Evolutionary conservation across 176 grass and related monocot genomes (phyloP), one percentile per base, ranked within the genome.

Genomic region (Rhynchospora breviuscula): DNA sequence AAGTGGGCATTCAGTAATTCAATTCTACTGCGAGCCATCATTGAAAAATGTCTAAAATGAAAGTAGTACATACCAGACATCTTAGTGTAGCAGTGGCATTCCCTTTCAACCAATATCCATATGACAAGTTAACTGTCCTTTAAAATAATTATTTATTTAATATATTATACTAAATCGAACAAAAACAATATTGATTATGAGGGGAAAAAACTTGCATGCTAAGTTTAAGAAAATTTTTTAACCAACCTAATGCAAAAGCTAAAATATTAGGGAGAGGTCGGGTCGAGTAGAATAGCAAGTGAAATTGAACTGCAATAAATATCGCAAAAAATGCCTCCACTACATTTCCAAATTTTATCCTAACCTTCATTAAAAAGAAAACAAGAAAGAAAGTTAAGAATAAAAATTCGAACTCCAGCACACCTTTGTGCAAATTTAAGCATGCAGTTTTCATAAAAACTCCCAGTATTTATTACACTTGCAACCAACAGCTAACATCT

Each of bases 251-350:
- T 90, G 49, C 84, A 74, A 99, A 99, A 92, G 96, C 91, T 51
- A 99, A 93, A 18, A 92, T 89, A 86, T 99, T 95, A 75, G 96
- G 96, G 86, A 99, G 92, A 83, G 96, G 96, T 0, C 96, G 91
- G 54, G 91, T 95, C 73, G 91, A 95, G 70, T 99, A 99, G 83
- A 95, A 99, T 12, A 95, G 84, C 71, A 92, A 71, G 54, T 99
- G 96, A 92, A 99, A 99, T 66, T 99, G 91, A 15, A 89, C 79
- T 83, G 93, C 88, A 52, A 89, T 95, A 78, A 99, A 84, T 71
- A 91, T 52, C 11, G 72, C 91, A 89, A 91, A 95, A 85, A 95
- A 93, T 81, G 89, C 83, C 84, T 95, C 96, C 64, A 91, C 89
- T 74, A 89, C 88, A 75, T 83, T 71, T 23, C 96, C 91, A 85